Evolutionary conservation across 441 rosid species (phyloP).

Genomic region (Erodium chrysanthum): DNA sequence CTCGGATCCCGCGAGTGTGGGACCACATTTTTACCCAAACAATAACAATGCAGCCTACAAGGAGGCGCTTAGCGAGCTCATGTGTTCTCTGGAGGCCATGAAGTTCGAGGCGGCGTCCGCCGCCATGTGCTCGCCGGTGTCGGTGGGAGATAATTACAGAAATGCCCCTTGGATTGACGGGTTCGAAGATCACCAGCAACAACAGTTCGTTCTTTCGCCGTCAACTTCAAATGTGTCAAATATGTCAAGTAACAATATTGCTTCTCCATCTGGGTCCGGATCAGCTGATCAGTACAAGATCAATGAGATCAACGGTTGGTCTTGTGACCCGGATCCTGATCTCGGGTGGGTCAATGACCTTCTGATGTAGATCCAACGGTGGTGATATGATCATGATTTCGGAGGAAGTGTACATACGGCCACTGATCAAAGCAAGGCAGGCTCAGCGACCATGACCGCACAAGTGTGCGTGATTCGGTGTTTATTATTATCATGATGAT

Average conservation of each 20-base stretch:
- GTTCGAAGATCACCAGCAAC: constrained; percentile 15
- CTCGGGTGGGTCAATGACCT: constrained; percentile 89
- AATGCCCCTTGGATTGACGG: constrained; percentile 38
- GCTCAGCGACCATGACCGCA: no score
- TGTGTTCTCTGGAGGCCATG: constrained; percentile 43
- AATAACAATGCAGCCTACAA: constrained; percentile 18
- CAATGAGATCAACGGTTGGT: no score
- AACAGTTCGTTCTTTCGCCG: constrained; percentile 44
- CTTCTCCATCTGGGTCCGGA: no score
- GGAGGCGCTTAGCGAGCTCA: constrained; percentile 47
- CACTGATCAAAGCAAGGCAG: no score
- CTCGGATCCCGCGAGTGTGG: neutral
- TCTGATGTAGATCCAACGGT: constrained; percentile 33
- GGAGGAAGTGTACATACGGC: no score
- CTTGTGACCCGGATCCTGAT: constrained; percentile 33
- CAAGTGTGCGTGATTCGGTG: no score
- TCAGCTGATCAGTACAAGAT: no score
- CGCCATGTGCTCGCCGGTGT: constrained; percentile 18
- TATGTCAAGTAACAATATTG: no score
- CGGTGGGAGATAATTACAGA: neutral
- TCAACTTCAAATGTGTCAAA: constrained; percentile 24
- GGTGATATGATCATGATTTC: neutral
- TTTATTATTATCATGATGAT: no score
- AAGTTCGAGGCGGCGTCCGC: constrained; percentile 35
- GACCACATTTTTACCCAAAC: neutral